phyloP scores from a whole-genome alignment of 257 asterid genomes.

The Mitragyna speciosa region DNA sequence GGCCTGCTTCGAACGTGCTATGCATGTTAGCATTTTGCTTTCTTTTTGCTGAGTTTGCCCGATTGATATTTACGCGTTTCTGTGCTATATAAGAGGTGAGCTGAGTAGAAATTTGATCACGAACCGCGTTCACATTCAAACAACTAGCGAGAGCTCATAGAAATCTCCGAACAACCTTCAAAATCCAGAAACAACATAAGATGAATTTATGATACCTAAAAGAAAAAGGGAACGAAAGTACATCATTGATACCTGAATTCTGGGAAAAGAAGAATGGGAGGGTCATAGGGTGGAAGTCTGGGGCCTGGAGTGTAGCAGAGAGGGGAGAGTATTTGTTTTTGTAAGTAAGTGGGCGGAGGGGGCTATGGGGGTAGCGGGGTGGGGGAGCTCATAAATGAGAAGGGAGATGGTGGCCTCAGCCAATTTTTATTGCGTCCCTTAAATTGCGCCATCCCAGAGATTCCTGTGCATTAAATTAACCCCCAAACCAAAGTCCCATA shows the following conservation, averaged over 20 bases:
- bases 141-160: not conserved
- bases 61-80: not conserved
- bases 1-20: constrained; percentile 77
- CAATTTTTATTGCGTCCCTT: constrained; percentile 36
- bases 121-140: not conserved
- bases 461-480: constrained; percentile 31
- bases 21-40: constrained; percentile 84
- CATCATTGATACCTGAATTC: not conserved
- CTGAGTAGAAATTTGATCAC: not conserved
- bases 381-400: not conserved
- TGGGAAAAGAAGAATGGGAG: not conserved
- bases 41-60: not conserved
- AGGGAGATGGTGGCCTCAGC: constrained; percentile 9
- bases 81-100: not conserved
- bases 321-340: too few relatives aligned
- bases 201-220: not conserved
- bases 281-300: not conserved
- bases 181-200: not conserved
- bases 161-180: not conserved
- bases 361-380: not conserved
- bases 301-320: not conserved
- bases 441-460: constrained; percentile 51
- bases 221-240: not conserved
- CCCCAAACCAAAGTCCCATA: not conserved
- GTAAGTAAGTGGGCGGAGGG: too few relatives aligned